phyloP scores from a whole-genome alignment of 2,329 filamentous ascomycete species.

The Talaromyces sp. region DNA sequence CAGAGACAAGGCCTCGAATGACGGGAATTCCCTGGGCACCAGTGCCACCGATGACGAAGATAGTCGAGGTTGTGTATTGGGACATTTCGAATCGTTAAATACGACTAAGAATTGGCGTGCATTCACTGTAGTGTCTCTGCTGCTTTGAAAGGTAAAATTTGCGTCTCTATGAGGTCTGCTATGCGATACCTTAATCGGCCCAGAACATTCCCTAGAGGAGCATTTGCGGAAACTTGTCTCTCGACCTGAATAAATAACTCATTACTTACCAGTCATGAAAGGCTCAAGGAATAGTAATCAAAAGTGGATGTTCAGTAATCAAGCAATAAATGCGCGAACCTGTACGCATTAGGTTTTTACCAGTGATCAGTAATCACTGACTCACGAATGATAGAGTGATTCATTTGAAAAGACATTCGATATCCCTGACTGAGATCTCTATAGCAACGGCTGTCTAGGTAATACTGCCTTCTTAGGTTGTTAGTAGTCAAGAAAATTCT shows the following conservation, averaged over 20 bases:
- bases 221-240: neutral
- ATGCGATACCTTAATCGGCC: neutral
- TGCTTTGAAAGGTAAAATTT: neutral
- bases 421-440: neutral
- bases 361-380: neutral
- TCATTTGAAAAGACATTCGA: neutral
- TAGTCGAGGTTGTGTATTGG: neutral
- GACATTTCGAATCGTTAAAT: neutral
- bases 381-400: neutral
- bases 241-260: neutral
- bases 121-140: neutral
- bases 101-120: neutral
- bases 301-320: neutral
- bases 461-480: neutral
- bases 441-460: neutral
- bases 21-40: conserved; percentile 1
- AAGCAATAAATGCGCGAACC: neutral
- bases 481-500: neutral
- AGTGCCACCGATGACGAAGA: conserved; percentile 13
- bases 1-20: neutral
- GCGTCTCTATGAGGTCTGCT: neutral
- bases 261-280: neutral
- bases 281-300: neutral
- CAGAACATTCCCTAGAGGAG: neutral
- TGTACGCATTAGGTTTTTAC: neutral